phyloP scores from a whole-genome alignment of 495 filamentous ascomycete species.

The Penicillium argentinense region DNA sequence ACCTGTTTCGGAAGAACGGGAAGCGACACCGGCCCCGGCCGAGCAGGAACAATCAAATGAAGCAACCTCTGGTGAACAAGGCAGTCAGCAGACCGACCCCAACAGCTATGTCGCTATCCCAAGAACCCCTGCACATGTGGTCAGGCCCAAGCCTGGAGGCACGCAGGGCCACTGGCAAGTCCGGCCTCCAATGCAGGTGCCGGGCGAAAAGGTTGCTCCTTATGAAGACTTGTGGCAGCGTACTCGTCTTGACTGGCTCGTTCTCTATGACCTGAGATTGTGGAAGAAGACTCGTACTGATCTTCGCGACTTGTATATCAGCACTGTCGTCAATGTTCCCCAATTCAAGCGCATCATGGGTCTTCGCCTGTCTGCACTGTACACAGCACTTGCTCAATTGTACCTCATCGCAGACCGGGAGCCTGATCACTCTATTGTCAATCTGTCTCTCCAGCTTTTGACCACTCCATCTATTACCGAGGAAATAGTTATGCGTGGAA shows the following conservation, averaged over 20 bases:
- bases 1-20: constrained; percentile 22
- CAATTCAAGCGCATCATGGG: constrained; percentile 96
- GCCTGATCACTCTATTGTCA: constrained; percentile 98
- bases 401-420: constrained; percentile 97
- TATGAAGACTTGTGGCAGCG: constrained; percentile 86
- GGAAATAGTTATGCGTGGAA: constrained; percentile 91
- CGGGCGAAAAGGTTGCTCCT: constrained; percentile 56
- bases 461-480: constrained; percentile 94
- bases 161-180: constrained; percentile 84
- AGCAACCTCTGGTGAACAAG: constrained; percentile 11
- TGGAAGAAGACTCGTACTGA: constrained; percentile 95
- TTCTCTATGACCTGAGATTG: constrained; percentile 92
- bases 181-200: constrained; percentile 62
- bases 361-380: constrained; percentile 86
- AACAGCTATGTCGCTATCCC: constrained; percentile 37
- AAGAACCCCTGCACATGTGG: constrained; percentile 32
- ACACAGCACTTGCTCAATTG: constrained; percentile 88
- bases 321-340: constrained; percentile 90
- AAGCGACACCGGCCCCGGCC: constrained; percentile 62
- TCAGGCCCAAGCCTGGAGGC: constrained; percentile 36
- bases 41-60: constrained; percentile 36
- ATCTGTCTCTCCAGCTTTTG: constrained; percentile 91
- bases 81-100: constrained; percentile 23
- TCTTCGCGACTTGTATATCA: constrained; percentile 91
- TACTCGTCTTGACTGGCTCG: constrained; percentile 89